A percentile compares a stretch with the other conserved stretches of the same genome.
phyloP scores from a whole-genome alignment of 331 rosid species.

The Cydonia oblonga region DNA sequence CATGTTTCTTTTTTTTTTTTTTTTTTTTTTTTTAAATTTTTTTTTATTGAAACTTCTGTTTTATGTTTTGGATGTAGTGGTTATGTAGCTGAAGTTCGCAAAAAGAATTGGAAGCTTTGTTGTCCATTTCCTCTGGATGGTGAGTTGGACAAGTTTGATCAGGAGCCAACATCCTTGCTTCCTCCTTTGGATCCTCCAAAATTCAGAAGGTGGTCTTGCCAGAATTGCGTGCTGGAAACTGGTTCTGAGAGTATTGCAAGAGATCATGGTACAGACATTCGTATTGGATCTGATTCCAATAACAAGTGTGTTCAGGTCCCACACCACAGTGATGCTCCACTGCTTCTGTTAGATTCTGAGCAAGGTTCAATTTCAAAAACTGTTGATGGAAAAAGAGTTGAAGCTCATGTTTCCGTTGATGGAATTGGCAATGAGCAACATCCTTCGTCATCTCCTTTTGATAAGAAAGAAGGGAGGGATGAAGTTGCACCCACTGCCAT shows the following conservation, averaged over 20 bases:
- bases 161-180: slow-evolving; percentile 33
- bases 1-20: too few relatives aligned
- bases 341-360: slow-evolving; percentile 25
- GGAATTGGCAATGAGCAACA: slow-evolving; percentile 21
- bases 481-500: slow-evolving; percentile 22
- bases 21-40: too few relatives aligned
- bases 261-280: slow-evolving; percentile 17
- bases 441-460: slow-evolving; percentile 18
- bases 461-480: slow-evolving; percentile 38
- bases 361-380: slow-evolving; percentile 30
- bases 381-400: slow-evolving; percentile 33
- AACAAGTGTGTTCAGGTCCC: slow-evolving; percentile 12
- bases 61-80: slow-evolving; percentile 46
- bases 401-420: slow-evolving; percentile 26
- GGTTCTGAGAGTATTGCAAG: slow-evolving; percentile 24
- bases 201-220: slow-evolving; percentile 45
- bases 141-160: slow-evolving; percentile 25
- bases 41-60: neutral
- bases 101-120: slow-evolving; percentile 70
- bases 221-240: slow-evolving; percentile 32
- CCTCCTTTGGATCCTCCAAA: slow-evolving; percentile 56
- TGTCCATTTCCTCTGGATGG: slow-evolving; percentile 65
- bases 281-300: slow-evolving; percentile 21
- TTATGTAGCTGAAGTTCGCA: slow-evolving; percentile 65
- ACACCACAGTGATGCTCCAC: slow-evolving; percentile 12